Percentiles rank a stretch among this genome's conserved stretches.
These are phyloP conservation scores for Xenoacremonium recifei DNA, from an alignment of 2,329 filamentous ascomycete species.

Conservation along the genomic window DNA sequence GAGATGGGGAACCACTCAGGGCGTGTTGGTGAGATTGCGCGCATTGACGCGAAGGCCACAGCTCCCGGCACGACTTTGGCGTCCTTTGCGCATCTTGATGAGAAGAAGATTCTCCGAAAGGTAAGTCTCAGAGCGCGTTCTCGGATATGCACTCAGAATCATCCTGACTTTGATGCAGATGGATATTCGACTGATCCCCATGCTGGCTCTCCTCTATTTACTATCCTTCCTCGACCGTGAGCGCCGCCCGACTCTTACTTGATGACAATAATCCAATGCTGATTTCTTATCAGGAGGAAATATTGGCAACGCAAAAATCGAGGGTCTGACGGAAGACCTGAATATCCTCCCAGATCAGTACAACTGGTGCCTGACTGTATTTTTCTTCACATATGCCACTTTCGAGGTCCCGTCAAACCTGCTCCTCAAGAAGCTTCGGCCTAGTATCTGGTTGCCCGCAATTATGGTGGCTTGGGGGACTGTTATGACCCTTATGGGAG, in stretches of 20 bases:
- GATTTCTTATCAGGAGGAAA: conserved; percentile 48
- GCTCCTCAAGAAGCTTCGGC: conserved; percentile 70
- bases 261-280: background rate
- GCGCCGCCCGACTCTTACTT: conserved; percentile 1
- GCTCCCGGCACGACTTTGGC: conserved; percentile 18
- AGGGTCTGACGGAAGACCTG: conserved; percentile 50
- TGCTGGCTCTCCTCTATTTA: conserved; percentile 67
- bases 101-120: conserved; percentile 59
- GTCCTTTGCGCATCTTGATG: conserved; percentile 31
- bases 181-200: conserved; percentile 53
- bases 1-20: conserved; percentile 15
- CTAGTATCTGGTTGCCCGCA: conserved; percentile 70
- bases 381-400: conserved; percentile 75
- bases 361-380: conserved; percentile 67
- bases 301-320: conserved; percentile 65
- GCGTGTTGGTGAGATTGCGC: conserved; percentile 7
- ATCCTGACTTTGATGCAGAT: conserved; percentile 34
- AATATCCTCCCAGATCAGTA: conserved; percentile 65
- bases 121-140: conserved; percentile 22
- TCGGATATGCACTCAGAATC: background rate
- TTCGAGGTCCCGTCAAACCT: conserved; percentile 79
- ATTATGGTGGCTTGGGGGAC: conserved; percentile 67
- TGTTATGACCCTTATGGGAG: conserved; percentile 52
- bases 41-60: conserved; percentile 12
- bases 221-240: conserved; percentile 65